Conservation (phyloP, 2,329 filamentous ascomycete species). For the Arthrobotrys conoides region DNA sequence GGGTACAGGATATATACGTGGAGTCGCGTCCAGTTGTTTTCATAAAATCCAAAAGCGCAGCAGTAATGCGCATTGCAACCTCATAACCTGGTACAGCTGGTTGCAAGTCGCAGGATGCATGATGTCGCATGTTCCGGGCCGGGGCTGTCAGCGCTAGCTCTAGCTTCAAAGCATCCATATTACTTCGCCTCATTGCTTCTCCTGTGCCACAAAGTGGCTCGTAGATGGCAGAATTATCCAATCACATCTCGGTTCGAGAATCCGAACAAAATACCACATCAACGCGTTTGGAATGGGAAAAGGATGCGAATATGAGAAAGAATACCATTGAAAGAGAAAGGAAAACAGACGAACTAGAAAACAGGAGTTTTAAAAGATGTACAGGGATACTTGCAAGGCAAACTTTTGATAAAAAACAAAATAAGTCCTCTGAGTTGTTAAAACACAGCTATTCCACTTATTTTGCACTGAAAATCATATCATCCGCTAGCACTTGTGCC, state of each 20-base stretch:
- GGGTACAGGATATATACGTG: not conserved
- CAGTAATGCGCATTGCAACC: too few species aligned
- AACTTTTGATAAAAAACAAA: not conserved
- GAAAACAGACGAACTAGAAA: not conserved
- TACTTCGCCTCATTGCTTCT: not conserved
- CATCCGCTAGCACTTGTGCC: not conserved
- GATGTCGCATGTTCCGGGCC: not conserved
- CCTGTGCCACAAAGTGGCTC: conserved; percentile 4
- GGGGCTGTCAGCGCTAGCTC: not conserved
- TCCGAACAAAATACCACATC: conserved; percentile 36
- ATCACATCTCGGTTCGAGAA: not conserved
- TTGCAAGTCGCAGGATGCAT: not conserved
- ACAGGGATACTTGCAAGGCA: not conserved
- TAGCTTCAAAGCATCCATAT: not conserved
- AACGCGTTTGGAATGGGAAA: conserved; percentile 12
- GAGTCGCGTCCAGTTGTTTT: conserved; percentile 17
- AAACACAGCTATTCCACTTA: not conserved
- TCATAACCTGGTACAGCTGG: not conserved
- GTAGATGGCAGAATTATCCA: conserved; percentile 1
- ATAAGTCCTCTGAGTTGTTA: not conserved
- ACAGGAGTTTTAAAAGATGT: not conserved
- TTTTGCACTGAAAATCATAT: not conserved
- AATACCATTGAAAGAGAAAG: not conserved
- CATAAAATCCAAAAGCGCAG: conserved; percentile 9
- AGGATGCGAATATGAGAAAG: not conserved